Conservation (phyloP, 208 protist species). For the Crithidia expoeki region DNA sequence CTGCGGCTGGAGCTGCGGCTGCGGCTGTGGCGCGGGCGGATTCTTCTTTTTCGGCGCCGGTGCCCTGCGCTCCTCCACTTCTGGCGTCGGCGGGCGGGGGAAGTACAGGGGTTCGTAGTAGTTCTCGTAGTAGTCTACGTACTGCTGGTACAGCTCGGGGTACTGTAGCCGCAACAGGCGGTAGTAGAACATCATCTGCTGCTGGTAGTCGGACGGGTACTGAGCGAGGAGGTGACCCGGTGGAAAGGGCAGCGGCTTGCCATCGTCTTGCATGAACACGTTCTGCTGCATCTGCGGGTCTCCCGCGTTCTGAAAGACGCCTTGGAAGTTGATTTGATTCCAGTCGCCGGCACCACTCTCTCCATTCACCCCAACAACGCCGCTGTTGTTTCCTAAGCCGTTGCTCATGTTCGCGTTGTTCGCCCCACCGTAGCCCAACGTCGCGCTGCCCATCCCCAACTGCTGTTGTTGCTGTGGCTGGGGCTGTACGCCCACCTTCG, state of each 20-base stretch:
- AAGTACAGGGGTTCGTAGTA: constrained; percentile 54
- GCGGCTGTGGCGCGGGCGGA: background rate
- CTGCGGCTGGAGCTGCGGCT: constrained; percentile 8
- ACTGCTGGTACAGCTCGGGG: constrained; percentile 62
- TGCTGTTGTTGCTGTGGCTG: constrained; percentile 6
- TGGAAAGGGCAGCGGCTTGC: constrained; percentile 49
- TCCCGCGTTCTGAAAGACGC: constrained; percentile 21
- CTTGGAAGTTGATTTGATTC: constrained; percentile 34
- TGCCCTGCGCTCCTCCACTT: constrained; percentile 1
- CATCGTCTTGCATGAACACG: constrained; percentile 28
- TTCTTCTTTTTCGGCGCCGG: constrained; percentile 17
- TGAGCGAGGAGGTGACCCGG: constrained; percentile 46
- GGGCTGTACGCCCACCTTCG: constrained; percentile 3
- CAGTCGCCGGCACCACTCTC: constrained; percentile 3
- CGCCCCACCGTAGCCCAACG: constrained; percentile 5
- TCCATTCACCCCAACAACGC: background rate
- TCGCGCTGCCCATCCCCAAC: background rate
- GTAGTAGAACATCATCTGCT: constrained; percentile 57
- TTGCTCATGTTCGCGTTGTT: constrained; percentile 7
- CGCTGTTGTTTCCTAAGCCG: background rate
- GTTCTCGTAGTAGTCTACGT: constrained; percentile 54
- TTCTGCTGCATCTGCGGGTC: constrained; percentile 20
- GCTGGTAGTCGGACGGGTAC: constrained; percentile 58
- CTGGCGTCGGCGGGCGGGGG: constrained; percentile 7
- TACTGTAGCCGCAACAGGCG: constrained; percentile 47